Percentiles rank a stretch among this genome's conserved stretches.
phyloP scores from a whole-genome alignment of 768 basidiomycete species.

The Floccularia luteovirens region DNA sequence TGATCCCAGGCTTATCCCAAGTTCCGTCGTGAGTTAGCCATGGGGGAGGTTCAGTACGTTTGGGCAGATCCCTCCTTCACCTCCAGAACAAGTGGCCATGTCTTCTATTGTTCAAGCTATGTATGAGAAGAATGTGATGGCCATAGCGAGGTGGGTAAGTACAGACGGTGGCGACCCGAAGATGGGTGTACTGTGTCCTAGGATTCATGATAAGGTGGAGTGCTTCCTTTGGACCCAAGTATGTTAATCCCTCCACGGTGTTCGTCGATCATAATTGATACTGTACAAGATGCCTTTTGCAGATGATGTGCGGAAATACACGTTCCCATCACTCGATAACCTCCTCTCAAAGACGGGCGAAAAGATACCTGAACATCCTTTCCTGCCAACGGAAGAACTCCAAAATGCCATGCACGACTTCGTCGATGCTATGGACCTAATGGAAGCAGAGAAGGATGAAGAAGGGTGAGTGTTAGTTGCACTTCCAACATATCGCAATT shows the following conservation, averaged over 20 bases:
- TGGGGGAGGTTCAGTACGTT: slow-evolving; percentile 83
- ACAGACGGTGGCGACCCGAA: slow-evolving; percentile 72
- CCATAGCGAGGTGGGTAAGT: slow-evolving; percentile 78
- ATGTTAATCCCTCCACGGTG: slow-evolving; percentile 8
- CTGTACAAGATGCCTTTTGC: slow-evolving; percentile 83
- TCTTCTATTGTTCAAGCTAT: slow-evolving; percentile 86
- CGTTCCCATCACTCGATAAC: slow-evolving; percentile 73
- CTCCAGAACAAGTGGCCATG: slow-evolving; percentile 74
- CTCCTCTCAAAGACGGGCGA: slow-evolving; percentile 75
- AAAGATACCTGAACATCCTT: slow-evolving; percentile 65
- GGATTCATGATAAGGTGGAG: slow-evolving; percentile 59
- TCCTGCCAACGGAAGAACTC: slow-evolving; percentile 74
- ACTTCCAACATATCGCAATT: not conserved
- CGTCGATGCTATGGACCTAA: slow-evolving; percentile 86
- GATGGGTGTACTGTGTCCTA: slow-evolving; percentile 73
- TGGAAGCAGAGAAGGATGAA: slow-evolving; percentile 68
- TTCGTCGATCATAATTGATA: not conserved
- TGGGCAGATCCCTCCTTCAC: slow-evolving; percentile 65
- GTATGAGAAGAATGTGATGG: slow-evolving; percentile 55
- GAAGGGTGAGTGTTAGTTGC: slow-evolving; percentile 44
- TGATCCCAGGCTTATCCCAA: slow-evolving; percentile 17
- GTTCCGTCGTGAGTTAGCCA: slow-evolving; percentile 77
- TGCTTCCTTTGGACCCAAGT: slow-evolving; percentile 84
- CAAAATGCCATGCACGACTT: slow-evolving; percentile 78
- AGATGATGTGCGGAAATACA: slow-evolving; percentile 85